A percentile compares a stretch with the other conserved stretches of the same genome.
Evolutionary conservation across 352 stramenopile species (phyloP).

Genomic region (Phytophthora fragariae): DNA sequence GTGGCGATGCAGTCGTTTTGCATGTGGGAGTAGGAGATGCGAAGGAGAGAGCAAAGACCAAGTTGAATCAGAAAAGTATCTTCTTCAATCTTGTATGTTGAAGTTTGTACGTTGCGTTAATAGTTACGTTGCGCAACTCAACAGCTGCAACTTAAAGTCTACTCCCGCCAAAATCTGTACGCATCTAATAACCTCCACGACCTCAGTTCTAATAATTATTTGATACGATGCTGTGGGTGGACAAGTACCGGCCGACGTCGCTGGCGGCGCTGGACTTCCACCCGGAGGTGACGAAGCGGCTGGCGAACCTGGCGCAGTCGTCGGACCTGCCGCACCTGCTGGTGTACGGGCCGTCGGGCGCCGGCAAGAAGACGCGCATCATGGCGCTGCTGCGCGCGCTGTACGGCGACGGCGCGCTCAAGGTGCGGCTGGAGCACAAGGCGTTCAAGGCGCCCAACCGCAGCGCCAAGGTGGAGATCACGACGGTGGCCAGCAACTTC

Average conservation of each 20-base stretch:
- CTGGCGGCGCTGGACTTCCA: slow-evolving; percentile 96
- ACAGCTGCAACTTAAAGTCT: background rate
- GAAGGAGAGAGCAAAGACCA: background rate
- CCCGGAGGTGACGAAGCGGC: slow-evolving; percentile 91
- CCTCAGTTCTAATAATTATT: no score
- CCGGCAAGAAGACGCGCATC: slow-evolving; percentile 99
- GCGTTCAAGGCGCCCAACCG: slow-evolving; percentile 93
- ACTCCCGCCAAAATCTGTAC: background rate
- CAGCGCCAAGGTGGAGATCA: slow-evolving; percentile 97
- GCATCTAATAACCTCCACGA: no score
- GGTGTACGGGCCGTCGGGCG: slow-evolving; percentile 98
- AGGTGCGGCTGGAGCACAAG: slow-evolving; percentile 89
- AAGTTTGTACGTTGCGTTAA: background rate
- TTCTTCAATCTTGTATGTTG: background rate
- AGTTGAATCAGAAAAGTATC: background rate
- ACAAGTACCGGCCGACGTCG: slow-evolving; percentile 97
- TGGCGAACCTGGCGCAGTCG: slow-evolving; percentile 77
- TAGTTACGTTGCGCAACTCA: background rate
- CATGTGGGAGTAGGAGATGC: background rate
- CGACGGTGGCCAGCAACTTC: slow-evolving; percentile 97
- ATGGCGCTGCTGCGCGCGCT: slow-evolving; percentile 95
- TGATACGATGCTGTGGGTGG: slow-evolving; percentile 95
- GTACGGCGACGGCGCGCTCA: slow-evolving; percentile 95
- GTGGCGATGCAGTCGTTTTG: background rate
- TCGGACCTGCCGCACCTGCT: slow-evolving; percentile 96